Percentiles rank a stretch among this genome's conserved stretches.
phyloP scores from a whole-genome alignment of 1,139 yeast species.

The Blastobotrys indianensis region DNA sequence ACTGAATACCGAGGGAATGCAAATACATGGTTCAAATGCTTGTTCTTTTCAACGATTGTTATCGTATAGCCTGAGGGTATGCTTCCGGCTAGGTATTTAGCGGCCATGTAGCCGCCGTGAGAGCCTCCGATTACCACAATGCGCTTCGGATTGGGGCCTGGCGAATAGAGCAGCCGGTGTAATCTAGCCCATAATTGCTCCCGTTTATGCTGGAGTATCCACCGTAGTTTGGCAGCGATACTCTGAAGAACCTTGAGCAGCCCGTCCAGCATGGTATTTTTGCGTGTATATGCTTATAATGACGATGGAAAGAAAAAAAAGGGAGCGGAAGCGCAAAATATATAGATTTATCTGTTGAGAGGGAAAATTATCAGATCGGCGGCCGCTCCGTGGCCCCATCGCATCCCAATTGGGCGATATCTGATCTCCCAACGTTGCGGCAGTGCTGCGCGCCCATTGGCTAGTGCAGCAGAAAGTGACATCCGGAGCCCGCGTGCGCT shows the following conservation, averaged over 20 bases:
- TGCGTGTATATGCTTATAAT: background rate
- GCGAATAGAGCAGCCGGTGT: conserved; percentile 13
- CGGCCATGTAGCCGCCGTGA: conserved; percentile 18
- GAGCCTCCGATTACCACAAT: conserved; percentile 20
- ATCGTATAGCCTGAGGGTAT: conserved; percentile 16
- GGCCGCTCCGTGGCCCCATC: too few relatives aligned
- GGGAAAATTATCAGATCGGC: background rate
- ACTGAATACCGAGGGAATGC: conserved; percentile 20
- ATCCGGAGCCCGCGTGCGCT: too few relatives aligned
- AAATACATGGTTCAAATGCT: conserved; percentile 17
- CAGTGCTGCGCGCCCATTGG: too few relatives aligned
- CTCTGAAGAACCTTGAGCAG: conserved; percentile 1
- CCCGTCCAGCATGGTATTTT: background rate
- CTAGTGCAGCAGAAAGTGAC: too few relatives aligned
- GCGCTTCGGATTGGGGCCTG: conserved; percentile 14
- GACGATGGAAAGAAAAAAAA: background rate
- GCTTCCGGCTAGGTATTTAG: conserved; percentile 13
- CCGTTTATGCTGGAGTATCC: conserved; percentile 2
- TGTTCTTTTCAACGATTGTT: conserved; percentile 15
- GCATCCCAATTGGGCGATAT: too few relatives aligned
- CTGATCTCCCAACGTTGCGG: too few relatives aligned
- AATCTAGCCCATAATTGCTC: conserved; percentile 1
- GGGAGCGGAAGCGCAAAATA: background rate
- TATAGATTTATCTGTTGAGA: background rate
- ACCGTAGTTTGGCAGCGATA: background rate